Evolutionary conservation across 2,329 filamentous ascomycete species (phyloP).

Genomic region (Claviceps sp.): DNA sequence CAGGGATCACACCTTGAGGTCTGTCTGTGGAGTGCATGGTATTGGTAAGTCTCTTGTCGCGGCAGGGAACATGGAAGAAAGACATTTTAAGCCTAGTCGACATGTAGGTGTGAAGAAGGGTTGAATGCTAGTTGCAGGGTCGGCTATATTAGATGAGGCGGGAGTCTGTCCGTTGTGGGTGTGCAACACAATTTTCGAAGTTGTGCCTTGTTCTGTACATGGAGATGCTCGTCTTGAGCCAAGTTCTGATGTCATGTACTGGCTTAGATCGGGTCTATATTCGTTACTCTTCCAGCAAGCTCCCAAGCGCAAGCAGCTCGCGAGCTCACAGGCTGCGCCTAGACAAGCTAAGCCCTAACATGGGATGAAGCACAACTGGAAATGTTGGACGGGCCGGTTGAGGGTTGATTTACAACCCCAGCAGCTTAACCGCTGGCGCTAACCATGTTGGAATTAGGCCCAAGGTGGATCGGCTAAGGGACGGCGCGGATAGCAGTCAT

Average conservation of each 20-base stretch:
- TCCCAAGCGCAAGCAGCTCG: too few relatives aligned
- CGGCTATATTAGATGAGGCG: slow-evolving; percentile 14
- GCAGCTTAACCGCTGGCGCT: background rate
- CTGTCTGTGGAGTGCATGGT: slow-evolving; percentile 7
- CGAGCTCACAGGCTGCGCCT: background rate
- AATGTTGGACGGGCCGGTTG: background rate
- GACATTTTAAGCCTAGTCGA: slow-evolving; percentile 5
- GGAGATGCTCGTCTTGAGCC: background rate
- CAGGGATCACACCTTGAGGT: slow-evolving; percentile 10
- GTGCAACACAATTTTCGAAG: background rate
- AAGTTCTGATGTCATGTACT: background rate
- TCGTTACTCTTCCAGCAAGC: background rate
- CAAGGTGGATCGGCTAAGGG: slow-evolving; percentile 2
- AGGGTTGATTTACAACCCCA: background rate
- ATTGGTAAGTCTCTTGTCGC: background rate
- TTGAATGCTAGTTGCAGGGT: slow-evolving; percentile 17
- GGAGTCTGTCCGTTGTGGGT: background rate
- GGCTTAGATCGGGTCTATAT: background rate
- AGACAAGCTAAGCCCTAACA: background rate
- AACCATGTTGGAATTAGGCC: background rate
- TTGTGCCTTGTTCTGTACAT: background rate
- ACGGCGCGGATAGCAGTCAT: slow-evolving; percentile 4
- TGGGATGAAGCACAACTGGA: slow-evolving; percentile 3
- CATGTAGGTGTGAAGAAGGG: slow-evolving; percentile 10
- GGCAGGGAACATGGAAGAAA: slow-evolving; percentile 5